Evolutionary conservation across 2,329 filamentous ascomycete species (phyloP), one percentile per base, ranked within the genome.

Genomic region (Dothideomycetidae sp.): DNA sequence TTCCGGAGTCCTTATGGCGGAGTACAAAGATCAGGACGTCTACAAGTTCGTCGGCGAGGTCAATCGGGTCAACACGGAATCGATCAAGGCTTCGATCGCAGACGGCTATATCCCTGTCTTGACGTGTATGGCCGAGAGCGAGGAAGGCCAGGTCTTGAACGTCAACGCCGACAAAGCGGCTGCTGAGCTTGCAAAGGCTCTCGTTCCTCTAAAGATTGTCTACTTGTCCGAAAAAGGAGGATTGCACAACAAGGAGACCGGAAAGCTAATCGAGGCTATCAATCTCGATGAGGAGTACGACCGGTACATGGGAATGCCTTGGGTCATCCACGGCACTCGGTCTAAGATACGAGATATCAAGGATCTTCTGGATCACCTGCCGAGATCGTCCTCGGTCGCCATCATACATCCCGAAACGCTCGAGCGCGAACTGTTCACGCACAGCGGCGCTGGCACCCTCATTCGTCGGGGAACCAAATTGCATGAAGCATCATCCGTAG

Each of bases 151-250:
- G 58, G 77, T 96, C 36, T 70, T 98, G 46, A 98, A 98, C 54
- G 90, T 98, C 57, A 98, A 98, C 53, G 90, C 90, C 23, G 90
- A 98, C 59, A 88, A 94, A 44, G 88, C 88, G 23, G 90, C 90
- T 18, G 86, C 86, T 46, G 88, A 94, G 63, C 69, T 98, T 43
- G 88, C 90, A 15, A 78, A 83, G 42, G 75, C 81, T 40, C 67
- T 98, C 37, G 78, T 96, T 61, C 90, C 90, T 16, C 66, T 96
- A 52, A 98, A 98, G 74, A 88, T 96, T 44, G 86, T 98, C 42
- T 98, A 94, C 58, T 70, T 96, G n/a, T 92, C 85, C 4, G 90
- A 98, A 65, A 96, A 96, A 70, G 90, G 90, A 34, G 90, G 88
- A 5, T 65, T 98, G 21, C 93, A 93, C 62, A 84, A 96, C 55